These are phyloP conservation scores for Discostella stelligeroides DNA, from an alignment of 108 stramenopile genomes.

Conservation along the genomic window DNA sequence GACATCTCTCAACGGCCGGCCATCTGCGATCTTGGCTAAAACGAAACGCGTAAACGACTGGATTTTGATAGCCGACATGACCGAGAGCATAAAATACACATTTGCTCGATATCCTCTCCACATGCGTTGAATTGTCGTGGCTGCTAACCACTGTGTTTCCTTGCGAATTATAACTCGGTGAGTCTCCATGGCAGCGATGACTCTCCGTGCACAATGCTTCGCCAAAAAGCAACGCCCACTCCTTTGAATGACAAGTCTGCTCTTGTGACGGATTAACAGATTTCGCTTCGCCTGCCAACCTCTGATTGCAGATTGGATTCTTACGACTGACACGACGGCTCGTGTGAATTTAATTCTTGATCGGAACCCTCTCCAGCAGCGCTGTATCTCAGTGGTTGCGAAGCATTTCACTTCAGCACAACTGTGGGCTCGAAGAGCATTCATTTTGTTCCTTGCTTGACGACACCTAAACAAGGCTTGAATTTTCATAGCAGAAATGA, in stretches of 20 bases:
- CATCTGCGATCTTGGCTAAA: constrained; percentile 9
- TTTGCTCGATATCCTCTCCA: constrained; percentile 68
- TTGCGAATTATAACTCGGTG: neutral
- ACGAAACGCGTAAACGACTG: constrained; percentile 48
- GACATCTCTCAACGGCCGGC: constrained; percentile 15
- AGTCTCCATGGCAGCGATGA: neutral
- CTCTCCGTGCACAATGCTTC: constrained; percentile 6
- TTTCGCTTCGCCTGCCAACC: neutral
- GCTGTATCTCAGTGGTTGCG: constrained; percentile 50
- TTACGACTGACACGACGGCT: constrained; percentile 29
- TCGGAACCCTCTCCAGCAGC: constrained; percentile 33
- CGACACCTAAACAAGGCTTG: constrained; percentile 30
- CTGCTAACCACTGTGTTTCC: constrained; percentile 54
- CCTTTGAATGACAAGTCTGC: constrained; percentile 31
- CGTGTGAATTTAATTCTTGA: constrained; percentile 20
- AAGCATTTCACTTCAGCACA: constrained; percentile 1
- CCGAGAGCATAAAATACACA: constrained; percentile 33
- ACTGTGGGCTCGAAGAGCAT: neutral
- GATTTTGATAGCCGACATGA: constrained; percentile 50
- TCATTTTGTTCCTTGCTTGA: neutral
- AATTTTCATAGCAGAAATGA: constrained; percentile 50
- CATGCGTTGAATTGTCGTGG: constrained; percentile 67
- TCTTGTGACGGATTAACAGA: neutral
- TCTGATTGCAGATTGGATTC: constrained; percentile 28
- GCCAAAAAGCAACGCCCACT: constrained; percentile 39